These are phyloP conservation scores for Cyathus olla DNA, from an alignment of 1,284 basidiomycete genomes.

Conservation along the genomic window DNA sequence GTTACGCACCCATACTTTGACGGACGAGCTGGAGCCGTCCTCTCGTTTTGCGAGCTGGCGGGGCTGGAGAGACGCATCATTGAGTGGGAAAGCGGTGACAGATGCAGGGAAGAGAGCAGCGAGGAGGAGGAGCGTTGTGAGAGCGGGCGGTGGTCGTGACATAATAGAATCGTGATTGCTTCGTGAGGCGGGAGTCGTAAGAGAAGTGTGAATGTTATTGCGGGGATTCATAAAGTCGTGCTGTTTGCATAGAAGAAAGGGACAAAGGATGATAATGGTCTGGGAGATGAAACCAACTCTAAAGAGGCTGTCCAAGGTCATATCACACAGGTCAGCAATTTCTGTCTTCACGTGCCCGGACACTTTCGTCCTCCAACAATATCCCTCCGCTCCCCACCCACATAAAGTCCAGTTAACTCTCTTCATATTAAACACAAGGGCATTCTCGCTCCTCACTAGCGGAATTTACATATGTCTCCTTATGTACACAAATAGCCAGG, in stretches of 20 bases:
- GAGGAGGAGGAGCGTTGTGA: conserved; percentile 6
- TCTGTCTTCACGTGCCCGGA: no score
- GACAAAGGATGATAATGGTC: no score
- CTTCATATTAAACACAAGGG: no score
- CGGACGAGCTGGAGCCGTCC: conserved; percentile 1
- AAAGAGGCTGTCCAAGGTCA: no score
- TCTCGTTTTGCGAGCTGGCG: conserved; percentile 12
- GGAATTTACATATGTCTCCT: no score
- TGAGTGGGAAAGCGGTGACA: conserved; percentile 8
- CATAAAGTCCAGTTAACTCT: no score
- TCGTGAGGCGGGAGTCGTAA: conserved; percentile 5
- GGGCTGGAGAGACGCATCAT: conserved; percentile 1
- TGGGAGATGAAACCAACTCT: no score
- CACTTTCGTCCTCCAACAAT: no score
- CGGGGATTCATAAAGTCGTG: conserved; percentile 20
- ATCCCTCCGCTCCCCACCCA: no score
- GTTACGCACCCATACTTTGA: conserved; percentile 31
- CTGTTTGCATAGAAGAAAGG: conserved; percentile 17
- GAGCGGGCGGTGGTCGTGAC: neutral
- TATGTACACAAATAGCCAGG: no score
- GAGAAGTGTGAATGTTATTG: conserved; percentile 15
- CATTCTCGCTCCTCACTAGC: no score
- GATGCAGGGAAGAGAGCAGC: conserved; percentile 4
- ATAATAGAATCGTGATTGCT: neutral
- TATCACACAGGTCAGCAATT: no score